Evolutionary conservation across 345 rosid species (phyloP).

Genomic region (Arabis alpina): DNA sequence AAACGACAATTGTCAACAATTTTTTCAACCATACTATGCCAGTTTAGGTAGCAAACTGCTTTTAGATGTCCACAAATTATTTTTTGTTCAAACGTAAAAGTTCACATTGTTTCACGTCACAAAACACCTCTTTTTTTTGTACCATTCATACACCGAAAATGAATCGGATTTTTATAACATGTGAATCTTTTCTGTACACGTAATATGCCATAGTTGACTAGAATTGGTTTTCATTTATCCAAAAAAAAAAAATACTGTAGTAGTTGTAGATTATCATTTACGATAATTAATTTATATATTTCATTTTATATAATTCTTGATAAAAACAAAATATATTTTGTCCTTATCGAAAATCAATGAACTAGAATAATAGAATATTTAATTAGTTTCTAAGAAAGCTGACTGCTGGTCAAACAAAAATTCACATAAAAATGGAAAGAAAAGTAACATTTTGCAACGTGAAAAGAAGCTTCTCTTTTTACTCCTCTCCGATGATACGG

Average conservation of each 20-base stretch:
- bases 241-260: neutral
- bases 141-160: neutral
- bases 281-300: no score
- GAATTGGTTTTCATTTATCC: neutral
- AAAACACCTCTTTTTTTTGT: no score
- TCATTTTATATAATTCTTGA: no score
- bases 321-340: neutral
- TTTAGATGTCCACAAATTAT: constrained; percentile 1
- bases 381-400: neutral
- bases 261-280: no score
- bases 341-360: neutral
- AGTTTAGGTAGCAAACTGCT: neutral
- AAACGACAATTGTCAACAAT: neutral
- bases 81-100: neutral
- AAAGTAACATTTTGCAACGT: neutral
- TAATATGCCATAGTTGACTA: no score
- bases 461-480: neutral
- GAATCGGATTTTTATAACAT: no score
- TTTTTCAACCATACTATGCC: neutral
- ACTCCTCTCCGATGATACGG: constrained; percentile 16
- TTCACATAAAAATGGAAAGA: neutral
- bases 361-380: neutral
- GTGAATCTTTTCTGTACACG: no score
- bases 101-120: neutral
- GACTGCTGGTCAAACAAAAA: constrained; percentile 15